A percentile compares a stretch with the other conserved stretches of the same genome.
Conservation (phyloP, 257 asterid species). For the Lycium barbarum region DNA sequence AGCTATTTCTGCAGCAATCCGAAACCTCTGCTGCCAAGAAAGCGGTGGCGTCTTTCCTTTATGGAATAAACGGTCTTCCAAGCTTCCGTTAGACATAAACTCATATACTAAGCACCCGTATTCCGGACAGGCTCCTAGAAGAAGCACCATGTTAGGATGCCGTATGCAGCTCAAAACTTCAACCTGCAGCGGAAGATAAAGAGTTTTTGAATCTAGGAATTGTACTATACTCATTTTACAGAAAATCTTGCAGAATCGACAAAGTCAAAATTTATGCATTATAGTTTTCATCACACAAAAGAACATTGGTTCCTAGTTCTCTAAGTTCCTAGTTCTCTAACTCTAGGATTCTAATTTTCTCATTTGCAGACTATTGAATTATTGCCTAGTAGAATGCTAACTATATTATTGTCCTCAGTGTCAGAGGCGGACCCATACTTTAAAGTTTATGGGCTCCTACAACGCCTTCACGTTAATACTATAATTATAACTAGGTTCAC, state of each 20-base stretch:
- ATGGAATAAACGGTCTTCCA: conserved; percentile 45
- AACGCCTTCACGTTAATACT: no score
- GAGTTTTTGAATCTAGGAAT: neutral
- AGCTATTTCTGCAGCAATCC: conserved; percentile 43
- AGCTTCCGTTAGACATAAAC: conserved; percentile 48
- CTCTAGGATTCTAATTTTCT: neutral
- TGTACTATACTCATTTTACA: neutral
- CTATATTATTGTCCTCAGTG: no score
- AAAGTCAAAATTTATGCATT: neutral
- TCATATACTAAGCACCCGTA: conserved; percentile 48
- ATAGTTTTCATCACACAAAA: no score
- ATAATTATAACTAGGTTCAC: no score
- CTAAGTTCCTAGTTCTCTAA: no score
- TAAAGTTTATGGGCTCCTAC: no score
- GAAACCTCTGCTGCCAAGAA: conserved; percentile 43
- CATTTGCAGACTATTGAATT: no score
- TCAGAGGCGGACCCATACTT: no score
- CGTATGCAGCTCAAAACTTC: conserved; percentile 46
- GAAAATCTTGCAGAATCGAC: neutral
- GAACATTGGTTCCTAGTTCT: no score
- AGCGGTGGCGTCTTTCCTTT: conserved; percentile 41
- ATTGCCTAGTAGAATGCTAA: no score
- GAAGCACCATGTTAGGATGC: conserved; percentile 51
- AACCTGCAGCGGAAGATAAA: conserved; percentile 34
- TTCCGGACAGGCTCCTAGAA: conserved; percentile 50